Conservation (phyloP, 805 yeast genomes). For the Wilhelminamyces savonicus region DNA sequence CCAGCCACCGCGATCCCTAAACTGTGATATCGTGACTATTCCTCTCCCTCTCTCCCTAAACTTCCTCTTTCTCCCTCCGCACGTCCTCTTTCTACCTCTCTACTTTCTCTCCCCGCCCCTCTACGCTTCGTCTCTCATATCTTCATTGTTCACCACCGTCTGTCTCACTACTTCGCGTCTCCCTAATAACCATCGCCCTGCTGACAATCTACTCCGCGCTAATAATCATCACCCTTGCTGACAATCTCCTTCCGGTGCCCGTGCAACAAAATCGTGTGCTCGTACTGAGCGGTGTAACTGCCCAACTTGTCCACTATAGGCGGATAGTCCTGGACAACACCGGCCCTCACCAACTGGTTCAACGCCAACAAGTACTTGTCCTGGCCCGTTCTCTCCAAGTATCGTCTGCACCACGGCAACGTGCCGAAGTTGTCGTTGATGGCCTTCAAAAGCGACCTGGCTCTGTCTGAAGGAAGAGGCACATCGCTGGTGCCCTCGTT, state of each 20-base stretch:
- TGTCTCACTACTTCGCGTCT: too few relatives aligned
- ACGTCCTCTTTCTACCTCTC: too few relatives aligned
- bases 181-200: too few relatives aligned
- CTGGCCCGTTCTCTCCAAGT: constrained; percentile 85
- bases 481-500: constrained; percentile 37
- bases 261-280: constrained; percentile 87
- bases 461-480: constrained; percentile 53
- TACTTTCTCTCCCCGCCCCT: too few relatives aligned
- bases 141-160: too few relatives aligned
- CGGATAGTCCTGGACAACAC: constrained; percentile 89
- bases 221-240: constrained; percentile 92
- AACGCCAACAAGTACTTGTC: constrained; percentile 86
- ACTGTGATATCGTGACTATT: too few relatives aligned
- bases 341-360: constrained; percentile 77
- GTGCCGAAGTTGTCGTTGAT: constrained; percentile 88
- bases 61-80: too few relatives aligned
- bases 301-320: constrained; percentile 84
- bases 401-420: constrained; percentile 93
- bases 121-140: too few relatives aligned
- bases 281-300: constrained; percentile 91
- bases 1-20: too few relatives aligned
- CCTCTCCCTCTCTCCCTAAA: too few relatives aligned
- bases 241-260: constrained; percentile 92
- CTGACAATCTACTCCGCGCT: too few relatives aligned
- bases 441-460: constrained; percentile 59